Conservation (phyloP, 2,329 filamentous ascomycete species). For the Xylariaceae sp. region DNA sequence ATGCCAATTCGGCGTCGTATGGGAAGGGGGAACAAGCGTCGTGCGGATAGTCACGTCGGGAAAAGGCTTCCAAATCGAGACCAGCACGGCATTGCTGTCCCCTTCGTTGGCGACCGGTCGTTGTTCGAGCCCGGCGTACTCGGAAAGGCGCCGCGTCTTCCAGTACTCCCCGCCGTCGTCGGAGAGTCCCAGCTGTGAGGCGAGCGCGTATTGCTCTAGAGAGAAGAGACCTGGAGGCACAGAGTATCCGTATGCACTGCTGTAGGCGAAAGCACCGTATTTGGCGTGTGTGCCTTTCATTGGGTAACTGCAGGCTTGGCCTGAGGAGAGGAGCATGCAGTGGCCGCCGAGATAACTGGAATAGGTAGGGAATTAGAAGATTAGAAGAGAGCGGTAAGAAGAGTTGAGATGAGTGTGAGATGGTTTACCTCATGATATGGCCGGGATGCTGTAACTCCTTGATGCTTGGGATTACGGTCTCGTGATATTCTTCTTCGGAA, state of each 20-base stretch:
- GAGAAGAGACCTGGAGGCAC: slow-evolving; percentile 71
- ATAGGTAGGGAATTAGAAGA: not conserved
- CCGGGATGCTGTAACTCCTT: slow-evolving; percentile 61
- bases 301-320: slow-evolving; percentile 76
- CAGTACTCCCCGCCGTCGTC: slow-evolving; percentile 74
- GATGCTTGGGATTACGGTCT: slow-evolving; percentile 49
- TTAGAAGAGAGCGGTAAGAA: not conserved
- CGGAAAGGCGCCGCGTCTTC: slow-evolving; percentile 67
- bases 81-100: slow-evolving; percentile 48
- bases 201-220: slow-evolving; percentile 69
- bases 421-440: slow-evolving; percentile 57
- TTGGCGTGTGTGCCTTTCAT: slow-evolving; percentile 78
- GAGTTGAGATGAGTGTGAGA: not conserved
- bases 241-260: slow-evolving; percentile 68
- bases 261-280: slow-evolving; percentile 75
- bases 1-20: slow-evolving; percentile 62
- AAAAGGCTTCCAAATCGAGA: slow-evolving; percentile 67
- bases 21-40: slow-evolving; percentile 56
- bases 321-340: slow-evolving; percentile 68
- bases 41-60: slow-evolving; percentile 61
- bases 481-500: slow-evolving; percentile 57
- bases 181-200: slow-evolving; percentile 69
- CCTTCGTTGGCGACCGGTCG: slow-evolving; percentile 34
- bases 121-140: slow-evolving; percentile 56
- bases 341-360: slow-evolving; percentile 62